A percentile compares a stretch with the other conserved stretches of the same genome.
phyloP scores from a whole-genome alignment of 2,329 filamentous ascomycete genomes.

The Trichoderma sp. region DNA sequence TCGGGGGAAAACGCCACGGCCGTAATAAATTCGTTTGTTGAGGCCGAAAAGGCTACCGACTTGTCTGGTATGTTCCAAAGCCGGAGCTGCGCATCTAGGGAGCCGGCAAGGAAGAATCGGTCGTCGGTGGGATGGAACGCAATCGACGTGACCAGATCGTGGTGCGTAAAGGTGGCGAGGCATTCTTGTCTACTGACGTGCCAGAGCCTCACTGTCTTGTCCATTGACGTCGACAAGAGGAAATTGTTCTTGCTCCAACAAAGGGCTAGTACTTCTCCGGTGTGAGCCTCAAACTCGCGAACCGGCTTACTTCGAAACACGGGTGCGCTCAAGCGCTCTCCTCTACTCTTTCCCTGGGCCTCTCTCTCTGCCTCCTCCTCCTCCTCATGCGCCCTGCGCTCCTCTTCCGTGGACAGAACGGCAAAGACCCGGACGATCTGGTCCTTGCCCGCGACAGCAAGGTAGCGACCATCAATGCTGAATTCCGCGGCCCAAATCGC shows the following conservation, averaged over 20 bases:
- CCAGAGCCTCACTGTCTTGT: slow-evolving; percentile 94
- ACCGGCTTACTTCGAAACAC: slow-evolving; percentile 80
- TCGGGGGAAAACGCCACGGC: slow-evolving; percentile 92
- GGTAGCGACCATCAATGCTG: slow-evolving; percentile 83
- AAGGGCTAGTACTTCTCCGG: slow-evolving; percentile 79
- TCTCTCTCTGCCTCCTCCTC: slow-evolving; percentile 52
- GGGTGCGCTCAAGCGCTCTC: slow-evolving; percentile 74
- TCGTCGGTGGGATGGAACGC: slow-evolving; percentile 93
- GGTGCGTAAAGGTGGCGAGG: slow-evolving; percentile 89
- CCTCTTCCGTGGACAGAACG: slow-evolving; percentile 77
- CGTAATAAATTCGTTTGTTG: slow-evolving; percentile 83
- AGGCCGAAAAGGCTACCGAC: slow-evolving; percentile 76
- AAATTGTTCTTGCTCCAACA: slow-evolving; percentile 99
- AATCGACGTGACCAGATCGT: slow-evolving; percentile 91
- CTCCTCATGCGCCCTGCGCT: slow-evolving; percentile 69
- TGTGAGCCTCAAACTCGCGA: slow-evolving; percentile 79
- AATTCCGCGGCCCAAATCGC: slow-evolving; percentile 93
- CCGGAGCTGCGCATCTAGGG: slow-evolving; percentile 80
- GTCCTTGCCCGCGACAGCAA: slow-evolving; percentile 91
- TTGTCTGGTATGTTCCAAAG: slow-evolving; percentile 98
- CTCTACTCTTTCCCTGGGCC: slow-evolving; percentile 31
- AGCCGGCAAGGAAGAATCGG: slow-evolving; percentile 93
- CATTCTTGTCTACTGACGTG: slow-evolving; percentile 83
- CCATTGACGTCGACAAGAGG: slow-evolving; percentile 91
- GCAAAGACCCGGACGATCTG: slow-evolving; percentile 82